Base-by-base conservation (phyloP, 768 basidiomycete genomes). In the Calocera cornea region DNA sequence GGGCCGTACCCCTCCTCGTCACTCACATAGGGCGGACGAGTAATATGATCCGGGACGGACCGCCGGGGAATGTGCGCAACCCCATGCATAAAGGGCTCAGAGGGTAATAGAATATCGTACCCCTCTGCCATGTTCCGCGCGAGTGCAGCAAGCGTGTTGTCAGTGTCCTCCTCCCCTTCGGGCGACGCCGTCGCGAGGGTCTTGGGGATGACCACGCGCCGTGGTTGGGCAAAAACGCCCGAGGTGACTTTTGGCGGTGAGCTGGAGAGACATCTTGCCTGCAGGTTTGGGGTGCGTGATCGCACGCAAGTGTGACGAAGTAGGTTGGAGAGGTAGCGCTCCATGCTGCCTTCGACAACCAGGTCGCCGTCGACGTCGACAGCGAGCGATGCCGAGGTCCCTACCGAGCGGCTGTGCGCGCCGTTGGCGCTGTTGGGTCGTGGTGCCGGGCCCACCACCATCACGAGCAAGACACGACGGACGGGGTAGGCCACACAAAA, bases 11-110 rank as follows among this genome's bases (percentile, higher is more conserved):
- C 64, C 64, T 38, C 19, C 34, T 63, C 31, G 63, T 31, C 33
- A 22, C 31, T 29, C 8, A 34, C 83, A 73, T 92, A 92, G 0
- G 76, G 71, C 0, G 91, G 91, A 44, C 79, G 78, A 1, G 64
- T 17, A 34, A 90, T 89, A 65, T 77, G 72, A 0, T 73, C 40
- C 11, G 90, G 90, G 12, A 92, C 87, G 3, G 68, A 64, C 49
- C 84, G 83, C 31, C 81, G 82, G 1, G 70, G 72, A 40, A 89
- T 86, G 69, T 89, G 87, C 19, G 81, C 78, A 11, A 85, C 83
- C 12, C 87, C 87, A 74, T 82, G 84, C 19, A 86, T 77, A 67
- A 81, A 85, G 0, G 87, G 87, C 70, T 89, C 87, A 24, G 80
- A 73, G 0, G 87, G 88, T 14, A 89, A 78, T 65, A 90, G 85